These are phyloP conservation scores for thale cress (Arabidopsis thaliana) DNA, from an alignment of 345 rosid genomes.

Conservation along the genomic window DNA sequence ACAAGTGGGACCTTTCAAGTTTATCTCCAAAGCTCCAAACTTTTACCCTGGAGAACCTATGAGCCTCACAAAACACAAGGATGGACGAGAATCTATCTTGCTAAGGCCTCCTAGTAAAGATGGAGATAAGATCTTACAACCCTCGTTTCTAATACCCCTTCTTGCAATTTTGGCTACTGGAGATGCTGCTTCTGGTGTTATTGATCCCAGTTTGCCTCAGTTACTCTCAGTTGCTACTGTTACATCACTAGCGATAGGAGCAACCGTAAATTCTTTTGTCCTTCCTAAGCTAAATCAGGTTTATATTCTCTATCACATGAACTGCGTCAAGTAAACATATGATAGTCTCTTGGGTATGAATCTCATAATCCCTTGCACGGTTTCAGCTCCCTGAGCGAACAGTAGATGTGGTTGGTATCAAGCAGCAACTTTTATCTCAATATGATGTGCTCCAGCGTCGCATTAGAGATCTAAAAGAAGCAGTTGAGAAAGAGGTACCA, in stretches of 20 bases:
- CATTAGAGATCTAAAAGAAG: constrained; percentile 76
- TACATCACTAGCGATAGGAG: constrained; percentile 76
- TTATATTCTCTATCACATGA: background rate
- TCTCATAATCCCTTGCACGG: constrained; percentile 25
- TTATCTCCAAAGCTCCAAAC: constrained; percentile 77
- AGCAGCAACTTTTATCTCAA: constrained; percentile 86
- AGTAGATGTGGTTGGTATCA: constrained; percentile 68
- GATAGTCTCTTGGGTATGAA: constrained; percentile 10
- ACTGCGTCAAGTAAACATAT: background rate
- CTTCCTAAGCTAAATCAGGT: constrained; percentile 79
- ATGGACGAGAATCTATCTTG: constrained; percentile 66
- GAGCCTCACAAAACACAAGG: constrained; percentile 87
- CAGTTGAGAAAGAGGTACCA: constrained; percentile 83
- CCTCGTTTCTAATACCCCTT: constrained; percentile 67
- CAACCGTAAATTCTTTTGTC: constrained; percentile 65
- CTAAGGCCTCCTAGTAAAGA: constrained; percentile 80
- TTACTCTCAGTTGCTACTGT: constrained; percentile 74
- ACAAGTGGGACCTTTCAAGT: constrained; percentile 81
- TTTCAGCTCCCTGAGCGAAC: constrained; percentile 85
- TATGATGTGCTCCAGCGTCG: constrained; percentile 88
- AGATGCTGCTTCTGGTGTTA: constrained; percentile 85
- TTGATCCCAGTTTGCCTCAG: constrained; percentile 90
- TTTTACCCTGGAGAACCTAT: constrained; percentile 87
- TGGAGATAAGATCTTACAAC: constrained; percentile 63
- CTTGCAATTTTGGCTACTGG: constrained; percentile 83